Conservation (phyloP, 345 rosid species). For the Citrus sinensis region DNA sequence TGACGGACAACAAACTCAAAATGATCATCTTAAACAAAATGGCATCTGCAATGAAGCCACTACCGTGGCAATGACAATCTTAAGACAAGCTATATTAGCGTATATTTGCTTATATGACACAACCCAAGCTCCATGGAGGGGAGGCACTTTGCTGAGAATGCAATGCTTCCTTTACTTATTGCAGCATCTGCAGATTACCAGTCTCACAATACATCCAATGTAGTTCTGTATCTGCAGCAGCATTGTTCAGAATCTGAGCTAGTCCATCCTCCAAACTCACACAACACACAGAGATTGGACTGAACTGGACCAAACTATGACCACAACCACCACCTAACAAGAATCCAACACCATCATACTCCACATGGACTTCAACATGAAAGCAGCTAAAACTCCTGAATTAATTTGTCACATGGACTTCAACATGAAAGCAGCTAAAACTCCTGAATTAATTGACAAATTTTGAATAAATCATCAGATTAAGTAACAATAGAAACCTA, state of each 20-base stretch:
- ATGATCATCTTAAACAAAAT: neutral
- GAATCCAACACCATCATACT: conserved; percentile 20
- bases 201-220: conserved; percentile 8
- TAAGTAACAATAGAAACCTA: neutral
- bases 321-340: conserved; percentile 23
- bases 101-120: conserved; percentile 12
- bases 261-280: conserved; percentile 18
- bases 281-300: conserved; percentile 23
- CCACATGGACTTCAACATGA: conserved; percentile 11
- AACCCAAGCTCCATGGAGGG: neutral
- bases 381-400: conserved; percentile 12
- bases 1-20: neutral
- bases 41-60: conserved; percentile 11
- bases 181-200: conserved; percentile 18
- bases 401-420: conserved; percentile 10
- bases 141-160: neutral
- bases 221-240: neutral
- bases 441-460: conserved; percentile 26
- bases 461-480: neutral
- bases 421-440: conserved; percentile 5
- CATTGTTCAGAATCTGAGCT: conserved; percentile 11
- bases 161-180: conserved; percentile 18
- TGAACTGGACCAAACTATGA: conserved; percentile 24
- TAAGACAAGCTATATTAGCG: conserved; percentile 10
- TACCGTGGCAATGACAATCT: neutral